Base-by-base conservation (phyloP, 2,329 filamentous ascomycete genomes). In the Salinomyces thailandicus region DNA sequence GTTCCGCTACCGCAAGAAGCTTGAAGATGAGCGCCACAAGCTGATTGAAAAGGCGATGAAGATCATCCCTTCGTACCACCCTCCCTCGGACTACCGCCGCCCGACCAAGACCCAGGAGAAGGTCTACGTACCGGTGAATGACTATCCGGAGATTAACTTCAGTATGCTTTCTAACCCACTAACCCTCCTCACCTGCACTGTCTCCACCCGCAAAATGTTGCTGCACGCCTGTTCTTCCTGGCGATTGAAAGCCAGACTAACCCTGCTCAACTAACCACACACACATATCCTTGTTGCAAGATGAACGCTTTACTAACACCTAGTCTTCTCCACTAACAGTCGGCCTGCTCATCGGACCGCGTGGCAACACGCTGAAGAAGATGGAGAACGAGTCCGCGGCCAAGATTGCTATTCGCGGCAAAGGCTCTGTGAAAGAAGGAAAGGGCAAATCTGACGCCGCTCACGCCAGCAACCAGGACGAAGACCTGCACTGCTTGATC, bases 121-220 rank as follows among this genome's bases (percentile, higher is more conserved):
- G 75, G 93, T 98, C 82, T 98, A 98, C 64, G 91, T 98, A 64
- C 91, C 91, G 63, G 91, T 98, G 71, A 98, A 98, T 77, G 91
- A 98, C 68, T 98, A 98, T 66, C 91, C 91, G 74, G 91, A 98
- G 68, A 96, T 98, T 80, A 98, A 98, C 81, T 98, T 98, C 85
- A 98, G 91, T 98, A 95, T 89, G 89, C 89, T 91, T 87, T 81
- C 87, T 94, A 94, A 94, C 85, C 86, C 85, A 86, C 61, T 62
- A 60, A 62, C 57, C 68, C 65, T 69, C 61, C 53, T 55, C 49
- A 55, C 51, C 62, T 60, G 16, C 42, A 47, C 40, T 31, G 35
- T 20, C 36, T 52, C 51, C 51, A 26, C 22, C 22, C 9, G 9
- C n/a, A 26, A 58, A 32, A 26, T 26, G 22, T 26, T 26, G 22